Evolutionary conservation across 352 stramenopile species (phyloP).

Genomic region (Globisporangium echinulatum): DNA sequence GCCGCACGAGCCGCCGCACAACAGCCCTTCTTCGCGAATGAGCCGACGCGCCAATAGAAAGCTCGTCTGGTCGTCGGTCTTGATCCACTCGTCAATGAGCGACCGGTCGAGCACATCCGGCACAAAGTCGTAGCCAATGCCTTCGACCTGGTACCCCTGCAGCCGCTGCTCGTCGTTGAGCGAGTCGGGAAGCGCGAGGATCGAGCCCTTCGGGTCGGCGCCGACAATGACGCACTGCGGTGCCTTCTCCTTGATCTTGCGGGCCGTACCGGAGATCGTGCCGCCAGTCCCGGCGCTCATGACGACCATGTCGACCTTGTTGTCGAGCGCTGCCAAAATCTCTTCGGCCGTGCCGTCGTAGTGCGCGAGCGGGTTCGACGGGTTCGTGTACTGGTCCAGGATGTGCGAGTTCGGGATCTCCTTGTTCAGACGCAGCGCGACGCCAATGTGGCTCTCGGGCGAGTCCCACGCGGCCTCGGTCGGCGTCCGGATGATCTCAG

Average conservation of each 20-base stretch:
- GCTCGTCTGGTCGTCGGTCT: conserved; percentile 91
- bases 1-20: conserved; percentile 92
- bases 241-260: conserved; percentile 91
- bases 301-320: conserved; percentile 94
- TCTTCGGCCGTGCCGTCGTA: conserved; percentile 94
- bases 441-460: conserved; percentile 91
- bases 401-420: conserved; percentile 94
- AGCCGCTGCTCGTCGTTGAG: conserved; percentile 91
- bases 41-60: conserved; percentile 92
- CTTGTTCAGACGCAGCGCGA: conserved; percentile 86
- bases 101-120: conserved; percentile 90
- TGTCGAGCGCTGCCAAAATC: conserved; percentile 89
- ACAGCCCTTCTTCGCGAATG: conserved; percentile 92
- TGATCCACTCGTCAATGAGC: conserved; percentile 92
- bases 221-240: conserved; percentile 81
- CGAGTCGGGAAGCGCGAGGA: conserved; percentile 87
- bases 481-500: conserved; percentile 94
- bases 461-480: conserved; percentile 95
- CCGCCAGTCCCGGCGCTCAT: conserved; percentile 92
- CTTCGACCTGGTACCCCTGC: conserved; percentile 90
- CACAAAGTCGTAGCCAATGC: conserved; percentile 97
- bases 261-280: conserved; percentile 91
- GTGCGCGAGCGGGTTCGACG: conserved; percentile 92
- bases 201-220: conserved; percentile 89
- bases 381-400: conserved; percentile 95